Percentiles rank a stretch among this genome's conserved stretches.
Conservation (phyloP, 768 basidiomycete species). For the Mycena alexandri region DNA sequence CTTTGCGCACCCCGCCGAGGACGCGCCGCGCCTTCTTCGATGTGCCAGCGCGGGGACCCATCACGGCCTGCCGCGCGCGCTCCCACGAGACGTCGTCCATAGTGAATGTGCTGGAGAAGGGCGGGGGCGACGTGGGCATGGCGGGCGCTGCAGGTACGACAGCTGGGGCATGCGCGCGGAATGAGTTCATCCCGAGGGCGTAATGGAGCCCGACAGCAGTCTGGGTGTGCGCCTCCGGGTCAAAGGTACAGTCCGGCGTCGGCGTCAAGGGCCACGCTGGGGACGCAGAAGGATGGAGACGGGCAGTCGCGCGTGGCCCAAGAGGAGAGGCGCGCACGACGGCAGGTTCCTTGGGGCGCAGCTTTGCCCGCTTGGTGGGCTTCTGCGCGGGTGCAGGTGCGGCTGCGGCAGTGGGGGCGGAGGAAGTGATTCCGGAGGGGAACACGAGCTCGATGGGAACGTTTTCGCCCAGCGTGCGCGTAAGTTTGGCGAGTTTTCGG, state of each 20-base stretch:
- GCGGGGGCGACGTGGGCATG: constrained; percentile 29
- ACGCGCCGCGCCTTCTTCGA: constrained; percentile 12
- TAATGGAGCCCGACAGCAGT: constrained; percentile 38
- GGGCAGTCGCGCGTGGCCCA: constrained; percentile 4
- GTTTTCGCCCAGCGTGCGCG: constrained; percentile 64
- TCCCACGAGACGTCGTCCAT: constrained; percentile 36
- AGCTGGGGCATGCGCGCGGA: constrained; percentile 10
- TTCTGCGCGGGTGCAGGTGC: neutral
- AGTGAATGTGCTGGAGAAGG: constrained; percentile 30
- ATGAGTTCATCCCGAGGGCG: constrained; percentile 30
- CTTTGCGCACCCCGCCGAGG: constrained; percentile 30
- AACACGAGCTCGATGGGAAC: constrained; percentile 64
- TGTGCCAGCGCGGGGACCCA: constrained; percentile 1
- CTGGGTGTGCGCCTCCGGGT: constrained; percentile 7
- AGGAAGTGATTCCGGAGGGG: constrained; percentile 23
- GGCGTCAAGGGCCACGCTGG: constrained; percentile 29
- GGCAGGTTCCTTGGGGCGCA: neutral
- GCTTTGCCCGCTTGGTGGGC: constrained; percentile 10
- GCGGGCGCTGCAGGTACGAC: neutral
- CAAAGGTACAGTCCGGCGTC: constrained; percentile 26
- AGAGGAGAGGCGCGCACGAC: neutral
- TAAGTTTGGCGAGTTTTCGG: constrained; percentile 63
- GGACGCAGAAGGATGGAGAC: constrained; percentile 1
- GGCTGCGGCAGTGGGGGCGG: neutral
- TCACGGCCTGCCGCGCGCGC: constrained; percentile 28